Evolutionary conservation across 2,329 filamentous ascomycete species (phyloP).

Genomic region (Celoporthe dispersa): DNA sequence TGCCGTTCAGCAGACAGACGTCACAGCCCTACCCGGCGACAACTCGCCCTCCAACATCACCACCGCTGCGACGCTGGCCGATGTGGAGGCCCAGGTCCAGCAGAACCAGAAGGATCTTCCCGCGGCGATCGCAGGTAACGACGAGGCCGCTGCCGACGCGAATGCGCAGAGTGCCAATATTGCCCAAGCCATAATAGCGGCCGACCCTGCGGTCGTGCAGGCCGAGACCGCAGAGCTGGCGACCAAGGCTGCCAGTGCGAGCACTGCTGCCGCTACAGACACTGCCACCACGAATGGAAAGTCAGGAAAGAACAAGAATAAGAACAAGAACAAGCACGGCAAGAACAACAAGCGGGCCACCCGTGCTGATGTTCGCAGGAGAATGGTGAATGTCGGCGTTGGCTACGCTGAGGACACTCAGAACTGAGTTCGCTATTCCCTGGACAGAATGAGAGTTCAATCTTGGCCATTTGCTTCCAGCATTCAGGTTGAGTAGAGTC

Average conservation of each 20-base stretch:
- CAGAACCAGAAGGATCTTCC: conserved; percentile 55
- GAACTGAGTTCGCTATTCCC: background rate
- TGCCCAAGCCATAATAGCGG: conserved; percentile 17
- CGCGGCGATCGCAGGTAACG: conserved; percentile 48
- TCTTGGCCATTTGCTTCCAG: background rate
- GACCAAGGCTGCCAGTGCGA: conserved; percentile 10
- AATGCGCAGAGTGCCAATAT: conserved; percentile 33
- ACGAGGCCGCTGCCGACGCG: conserved; percentile 39
- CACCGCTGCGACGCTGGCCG: conserved; percentile 48
- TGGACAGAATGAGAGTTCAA: background rate
- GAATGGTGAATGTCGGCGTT: background rate
- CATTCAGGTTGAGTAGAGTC: background rate
- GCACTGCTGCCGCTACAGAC: background rate
- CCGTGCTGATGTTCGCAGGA: background rate
- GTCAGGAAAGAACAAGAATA: background rate
- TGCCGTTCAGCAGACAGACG: conserved; percentile 55
- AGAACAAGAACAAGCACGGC: background rate
- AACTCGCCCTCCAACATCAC: conserved; percentile 49
- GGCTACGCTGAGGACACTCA: background rate
- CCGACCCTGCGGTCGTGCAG: conserved; percentile 18
- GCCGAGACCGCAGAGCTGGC: conserved; percentile 8
- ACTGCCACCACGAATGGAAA: background rate
- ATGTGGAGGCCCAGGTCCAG: conserved; percentile 51
- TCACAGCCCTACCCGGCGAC: conserved; percentile 36
- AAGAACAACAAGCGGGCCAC: conserved; percentile 13